Evolutionary conservation across 768 basidiomycete species (phyloP), one percentile per base, ranked within the genome.

Genomic region (Trametes gibbosa): DNA sequence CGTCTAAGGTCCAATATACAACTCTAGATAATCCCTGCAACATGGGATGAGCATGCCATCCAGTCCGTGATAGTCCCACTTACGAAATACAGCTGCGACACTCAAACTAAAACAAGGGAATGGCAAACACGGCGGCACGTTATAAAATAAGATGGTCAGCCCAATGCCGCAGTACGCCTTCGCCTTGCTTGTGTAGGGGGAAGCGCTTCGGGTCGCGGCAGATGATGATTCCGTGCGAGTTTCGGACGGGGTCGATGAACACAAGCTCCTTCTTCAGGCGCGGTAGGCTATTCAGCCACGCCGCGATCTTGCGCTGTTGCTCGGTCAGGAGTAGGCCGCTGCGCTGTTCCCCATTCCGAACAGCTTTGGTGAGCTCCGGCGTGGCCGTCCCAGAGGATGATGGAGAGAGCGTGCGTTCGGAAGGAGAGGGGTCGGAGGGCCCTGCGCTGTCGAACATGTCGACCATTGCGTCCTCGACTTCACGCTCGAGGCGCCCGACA

Each of bases 171-270:
- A 93, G 50, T 3, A 92, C 79, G 35, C 83, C 82, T 67, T 85
- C 83, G 17, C 91, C 91, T 39, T 73, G 68, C 37, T 77, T 72
- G 64, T 91, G 87, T 13, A 71, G 61, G 62, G 80, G 74, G 68
- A 88, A 89, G 32, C 76, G 73, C 66, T 84, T 77, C 54, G 84
- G 70, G 61, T 92, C 89, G 43, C 91, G 76, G 69, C 81, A 84
- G 10, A 93, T 75, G 62, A 94, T 87, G 56, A 82, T 75, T 5
- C 80, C 89, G 72, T 94, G 91, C 25, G 89, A 74, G 65, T 92
- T 92, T 39, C 72, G 67, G 23, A 85, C 77, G 1, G 73, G 73
- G 19, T 77, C 72, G 63, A 92, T 85, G 67, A 83, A 90, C 19
- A 81, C 87, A 19, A 81, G 70, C 63, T 89, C 81, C 72, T 92